These are phyloP conservation scores for Cystofilobasidium ferigula DNA, from an alignment of 768 basidiomycete genomes.

Conservation along the genomic window DNA sequence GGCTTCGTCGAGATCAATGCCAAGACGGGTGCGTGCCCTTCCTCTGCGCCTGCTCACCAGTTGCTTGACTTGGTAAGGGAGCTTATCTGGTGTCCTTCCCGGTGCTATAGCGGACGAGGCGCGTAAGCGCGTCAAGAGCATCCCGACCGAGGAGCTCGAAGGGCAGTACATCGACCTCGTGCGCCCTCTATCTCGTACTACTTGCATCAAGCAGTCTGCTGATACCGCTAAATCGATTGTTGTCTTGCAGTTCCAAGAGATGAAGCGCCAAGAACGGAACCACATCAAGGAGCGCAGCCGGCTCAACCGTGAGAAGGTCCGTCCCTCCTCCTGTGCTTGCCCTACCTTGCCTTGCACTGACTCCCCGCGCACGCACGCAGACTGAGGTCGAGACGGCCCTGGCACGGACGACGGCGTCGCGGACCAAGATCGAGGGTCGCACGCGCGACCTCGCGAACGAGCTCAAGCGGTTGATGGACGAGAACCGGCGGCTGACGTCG, in stretches of 20 bases:
- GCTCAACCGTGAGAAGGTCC: not conserved
- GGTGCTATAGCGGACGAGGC: not conserved
- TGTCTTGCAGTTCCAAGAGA: not conserved
- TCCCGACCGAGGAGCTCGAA: constrained; percentile 1
- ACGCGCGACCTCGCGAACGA: constrained; percentile 3
- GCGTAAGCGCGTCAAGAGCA: not conserved
- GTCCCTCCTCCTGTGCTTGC: too few species aligned
- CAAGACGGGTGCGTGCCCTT: not conserved
- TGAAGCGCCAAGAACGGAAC: constrained; percentile 1
- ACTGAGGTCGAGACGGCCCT: not conserved
- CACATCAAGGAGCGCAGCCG: constrained; percentile 2
- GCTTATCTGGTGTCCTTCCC: too few species aligned
- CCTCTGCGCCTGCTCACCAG: too few species aligned
- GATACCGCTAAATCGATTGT: too few species aligned
- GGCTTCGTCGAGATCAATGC: constrained; percentile 9
- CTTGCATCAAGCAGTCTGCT: too few species aligned
- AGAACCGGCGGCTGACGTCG: constrained; percentile 1
- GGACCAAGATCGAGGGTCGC: constrained; percentile 6
- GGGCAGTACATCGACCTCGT: constrained; percentile 5
- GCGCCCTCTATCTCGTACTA: too few species aligned
- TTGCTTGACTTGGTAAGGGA: too few species aligned
- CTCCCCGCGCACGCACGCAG: not conserved
- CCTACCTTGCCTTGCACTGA: too few species aligned
- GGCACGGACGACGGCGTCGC: not conserved
- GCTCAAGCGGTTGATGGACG: constrained; percentile 8